phyloP scores from a whole-genome alignment of 2,329 filamentous ascomycete genomes.

The Arthrobotrys sphaeroides region DNA sequence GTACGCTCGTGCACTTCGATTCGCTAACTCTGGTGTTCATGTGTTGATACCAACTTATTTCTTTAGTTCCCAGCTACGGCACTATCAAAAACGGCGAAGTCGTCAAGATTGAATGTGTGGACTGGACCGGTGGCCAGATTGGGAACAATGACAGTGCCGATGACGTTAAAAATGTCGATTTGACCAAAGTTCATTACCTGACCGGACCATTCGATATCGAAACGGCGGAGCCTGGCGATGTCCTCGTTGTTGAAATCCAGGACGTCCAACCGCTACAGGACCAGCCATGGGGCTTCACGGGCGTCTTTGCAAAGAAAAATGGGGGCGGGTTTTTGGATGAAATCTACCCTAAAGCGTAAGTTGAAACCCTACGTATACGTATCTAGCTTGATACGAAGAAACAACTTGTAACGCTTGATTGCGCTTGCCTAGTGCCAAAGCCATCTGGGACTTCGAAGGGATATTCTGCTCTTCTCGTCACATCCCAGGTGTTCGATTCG shows the following conservation, averaged over 20 bases:
- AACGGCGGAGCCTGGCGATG: conserved; percentile 82
- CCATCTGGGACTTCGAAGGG: conserved; percentile 80
- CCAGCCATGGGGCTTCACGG: conserved; percentile 89
- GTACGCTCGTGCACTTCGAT: too few species aligned
- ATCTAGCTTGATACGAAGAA: background rate
- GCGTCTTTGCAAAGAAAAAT: conserved; percentile 80
- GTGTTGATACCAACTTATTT: background rate
- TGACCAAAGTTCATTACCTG: conserved; percentile 86
- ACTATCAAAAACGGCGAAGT: conserved; percentile 83
- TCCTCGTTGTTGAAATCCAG: conserved; percentile 87
- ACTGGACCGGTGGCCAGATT: conserved; percentile 85
- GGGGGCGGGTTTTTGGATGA: conserved; percentile 91
- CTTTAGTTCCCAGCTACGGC: conserved; percentile 74
- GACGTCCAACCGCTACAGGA: conserved; percentile 90
- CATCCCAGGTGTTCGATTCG: conserved; percentile 85
- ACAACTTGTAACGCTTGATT: too few species aligned
- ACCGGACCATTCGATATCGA: conserved; percentile 89
- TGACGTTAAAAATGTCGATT: conserved; percentile 82
- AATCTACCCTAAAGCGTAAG: conserved; percentile 81
- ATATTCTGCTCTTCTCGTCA: conserved; percentile 86
- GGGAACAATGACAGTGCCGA: conserved; percentile 89
- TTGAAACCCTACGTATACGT: conserved; percentile 31
- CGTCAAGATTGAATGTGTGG: conserved; percentile 91
- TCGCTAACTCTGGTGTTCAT: background rate
- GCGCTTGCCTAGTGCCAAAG: conserved; percentile 70